These are phyloP conservation scores for Saccharomyces hybrid DNA, from an alignment of 1,139 yeast genomes.

Conservation along the genomic window DNA sequence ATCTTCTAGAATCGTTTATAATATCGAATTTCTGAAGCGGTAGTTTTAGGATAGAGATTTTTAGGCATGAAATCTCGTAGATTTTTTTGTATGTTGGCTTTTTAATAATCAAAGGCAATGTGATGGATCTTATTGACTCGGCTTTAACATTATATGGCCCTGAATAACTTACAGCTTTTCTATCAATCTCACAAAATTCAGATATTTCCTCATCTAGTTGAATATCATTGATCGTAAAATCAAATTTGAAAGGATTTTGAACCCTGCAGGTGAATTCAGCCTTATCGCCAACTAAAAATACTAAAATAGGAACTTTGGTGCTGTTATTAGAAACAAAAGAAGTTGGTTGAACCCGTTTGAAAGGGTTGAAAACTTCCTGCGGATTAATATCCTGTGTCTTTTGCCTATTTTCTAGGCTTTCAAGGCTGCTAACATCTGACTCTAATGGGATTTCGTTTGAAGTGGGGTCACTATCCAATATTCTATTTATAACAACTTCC, in stretches of 20 bases:
- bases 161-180: constrained; percentile 11
- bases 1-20: constrained; percentile 4
- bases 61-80: constrained; percentile 36
- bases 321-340: constrained; percentile 14
- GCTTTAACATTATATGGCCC: constrained; percentile 36
- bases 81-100: constrained; percentile 34
- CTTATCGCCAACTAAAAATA: constrained; percentile 47
- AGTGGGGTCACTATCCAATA: constrained; percentile 7
- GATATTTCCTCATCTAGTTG: constrained; percentile 34
- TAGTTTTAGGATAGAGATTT: constrained; percentile 43
- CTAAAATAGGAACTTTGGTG: constrained; percentile 10
- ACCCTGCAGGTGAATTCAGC: constrained; percentile 47
- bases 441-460: constrained; percentile 14
- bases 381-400: constrained; percentile 6
- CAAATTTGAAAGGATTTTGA: constrained; percentile 79
- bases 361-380: constrained; percentile 29
- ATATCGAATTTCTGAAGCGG: constrained; percentile 25
- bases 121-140: constrained; percentile 34
- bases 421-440: constrained; percentile 2
- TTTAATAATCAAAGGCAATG: constrained; percentile 39
- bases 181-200: constrained; percentile 26
- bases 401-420: not conserved
- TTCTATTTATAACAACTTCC: constrained; percentile 36
- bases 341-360: constrained; percentile 12
- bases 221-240: constrained; percentile 52